Percentiles rank a stretch among this genome's conserved stretches.
Evolutionary conservation across 2,329 filamentous ascomycete species (phyloP).

Genomic region (Emergomyces orientalis): DNA sequence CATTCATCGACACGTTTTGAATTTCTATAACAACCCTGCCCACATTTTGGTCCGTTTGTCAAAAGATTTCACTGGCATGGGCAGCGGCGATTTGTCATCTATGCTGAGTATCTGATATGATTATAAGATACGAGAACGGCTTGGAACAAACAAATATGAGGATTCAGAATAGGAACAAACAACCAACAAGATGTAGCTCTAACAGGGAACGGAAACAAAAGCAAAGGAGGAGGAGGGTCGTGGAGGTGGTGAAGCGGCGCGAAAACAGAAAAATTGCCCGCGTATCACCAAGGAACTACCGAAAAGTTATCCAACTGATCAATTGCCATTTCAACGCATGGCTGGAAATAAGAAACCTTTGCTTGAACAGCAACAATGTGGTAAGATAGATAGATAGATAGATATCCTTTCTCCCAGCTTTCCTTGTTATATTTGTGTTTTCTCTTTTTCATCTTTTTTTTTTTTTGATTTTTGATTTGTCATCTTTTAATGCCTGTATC

Average conservation of each 20-base stretch:
- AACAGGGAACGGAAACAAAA: conserved; percentile 6
- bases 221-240: background rate
- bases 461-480: background rate
- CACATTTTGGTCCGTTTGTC: background rate
- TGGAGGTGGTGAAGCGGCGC: background rate
- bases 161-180: background rate
- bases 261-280: background rate
- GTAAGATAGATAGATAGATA: background rate
- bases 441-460: conserved; percentile 1
- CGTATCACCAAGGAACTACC: background rate
- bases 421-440: conserved; percentile 1
- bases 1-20: background rate
- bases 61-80: background rate
- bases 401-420: background rate
- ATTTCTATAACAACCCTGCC: background rate
- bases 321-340: background rate
- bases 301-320: conserved; percentile 1
- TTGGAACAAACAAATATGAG: background rate
- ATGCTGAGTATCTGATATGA: background rate
- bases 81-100: background rate
- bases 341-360: background rate
- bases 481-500: conserved; percentile 26
- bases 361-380: background rate
- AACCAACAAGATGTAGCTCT: conserved; percentile 2
- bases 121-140: background rate